Base-by-base conservation (phyloP, 2,329 filamentous ascomycete species). In the Huntiella decipiens region DNA sequence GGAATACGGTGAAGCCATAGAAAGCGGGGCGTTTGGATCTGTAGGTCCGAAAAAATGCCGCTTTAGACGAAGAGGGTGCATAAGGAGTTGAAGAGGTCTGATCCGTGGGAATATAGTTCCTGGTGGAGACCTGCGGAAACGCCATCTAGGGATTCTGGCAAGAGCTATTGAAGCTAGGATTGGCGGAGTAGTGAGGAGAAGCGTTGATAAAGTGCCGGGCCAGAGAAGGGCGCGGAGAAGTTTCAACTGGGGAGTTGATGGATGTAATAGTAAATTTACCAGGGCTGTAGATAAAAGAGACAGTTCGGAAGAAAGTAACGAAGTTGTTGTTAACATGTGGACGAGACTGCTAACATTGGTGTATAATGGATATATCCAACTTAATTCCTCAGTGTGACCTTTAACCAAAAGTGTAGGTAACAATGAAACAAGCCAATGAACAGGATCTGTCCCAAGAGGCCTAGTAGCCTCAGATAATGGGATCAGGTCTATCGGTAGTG, bases 141-240 rank as follows among this genome's bases (percentile, higher is more conserved):
- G 82, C 85, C 88, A 95, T 54, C 77, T 85, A 2, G 91, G 91
- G 13, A 96, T 83, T 48, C 88, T 73, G 43, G 88, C 87, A 50
- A 98, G 65, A 19, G 79, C 73, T 45, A 96, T 80, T 39, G 83
- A 86, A 82, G 84, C 92, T 54, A 71, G 72, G 33, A 96, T 73
- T 10, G 91, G 73, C 28, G 77, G 70, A 28, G 75, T 74, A 56
- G 85, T 92, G 4, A 74, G 64, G 3, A 88, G 63, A 45, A 94
- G 74, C 12, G 93, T 60, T 39, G 74, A 71, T 28, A 95, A 60
- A 1, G 87, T 86, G n/a, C 88, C 79, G 38, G 78, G 67, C 82
- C 83, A 94, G 47, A 95, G 67, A 45, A 96, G 65, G 12, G 81
- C 77, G 63, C 93, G 91, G 41, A 96, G 66, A 51, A 93, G 87